Base-by-base conservation (phyloP, 768 basidiomycete species). In the Sarcomyxa edulis region DNA sequence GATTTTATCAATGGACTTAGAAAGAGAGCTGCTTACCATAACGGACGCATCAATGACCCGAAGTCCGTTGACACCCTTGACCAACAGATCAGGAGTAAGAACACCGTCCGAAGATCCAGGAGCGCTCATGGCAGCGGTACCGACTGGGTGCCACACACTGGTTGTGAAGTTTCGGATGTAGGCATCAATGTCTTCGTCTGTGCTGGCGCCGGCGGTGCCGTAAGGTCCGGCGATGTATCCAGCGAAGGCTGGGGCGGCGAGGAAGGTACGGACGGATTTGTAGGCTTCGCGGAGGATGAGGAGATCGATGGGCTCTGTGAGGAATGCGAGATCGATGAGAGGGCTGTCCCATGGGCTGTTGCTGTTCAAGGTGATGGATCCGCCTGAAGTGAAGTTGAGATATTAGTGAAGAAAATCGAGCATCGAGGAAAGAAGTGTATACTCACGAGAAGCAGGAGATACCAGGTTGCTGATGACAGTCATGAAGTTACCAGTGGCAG, bases 261-360 rank as follows among this genome's bases (percentile, higher is more conserved):
- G 14, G 40, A 57, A 52, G 9, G 24, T 31, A 5, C 25, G 21
- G 8, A 29, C 51, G 20, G 42, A 33, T 25, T 45, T 43, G 27
- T 51, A 33, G 7, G 44, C 55, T 28, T 48, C 30, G 14, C 34
- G 39, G 35, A 50, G 39, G 26, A 41, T 40, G 15, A 39, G 38
- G 16, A 52, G 32, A 39, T 54, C 55, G 33, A 48, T 15, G 8
- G 43, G 42, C 9, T 49, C 42, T 21, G 42, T 47, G 27, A 66
- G 59, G 56, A 71, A 68, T 37, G 64, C 61, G 3, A 68, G 66
- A 47, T 74, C 62, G 53, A 74, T 70, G 16, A 52, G 35, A 1
- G 72, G 71, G 22, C 50, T 29, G 29, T 55, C 55, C 53, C 70
- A 72, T 19, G 67, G 54, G 43, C 57, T 50, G 19, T 55, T 59